Evolutionary conservation across 129 eudicot species (phyloP).

Genomic region (Flaveria linearis): DNA sequence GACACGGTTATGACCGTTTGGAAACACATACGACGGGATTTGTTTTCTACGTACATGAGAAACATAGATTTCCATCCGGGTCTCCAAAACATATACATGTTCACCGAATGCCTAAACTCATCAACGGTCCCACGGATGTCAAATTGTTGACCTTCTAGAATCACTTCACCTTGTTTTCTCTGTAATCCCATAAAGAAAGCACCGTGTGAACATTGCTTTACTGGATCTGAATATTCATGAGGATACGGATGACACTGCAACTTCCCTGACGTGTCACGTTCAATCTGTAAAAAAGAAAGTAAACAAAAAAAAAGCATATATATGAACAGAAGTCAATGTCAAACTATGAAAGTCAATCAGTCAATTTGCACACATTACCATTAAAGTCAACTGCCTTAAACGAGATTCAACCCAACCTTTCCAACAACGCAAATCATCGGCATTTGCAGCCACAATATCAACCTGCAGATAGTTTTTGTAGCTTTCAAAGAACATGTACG

Average conservation of each 20-base stretch:
- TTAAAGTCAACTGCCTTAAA: conserved; percentile 84
- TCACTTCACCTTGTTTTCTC: conserved; percentile 63
- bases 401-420: conserved; percentile 99
- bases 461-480: conserved; percentile 79
- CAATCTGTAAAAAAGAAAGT: conserved; percentile 53
- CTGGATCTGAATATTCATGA: conserved; percentile 55
- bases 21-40: conserved; percentile 65
- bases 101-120: conserved; percentile 66
- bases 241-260: conserved; percentile 93
- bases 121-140: conserved; percentile 84
- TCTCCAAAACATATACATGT: conserved; percentile 66
- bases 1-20: conserved; percentile 56
- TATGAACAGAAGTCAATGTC: conserved; percentile 74
- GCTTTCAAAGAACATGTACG: conserved; percentile 70
- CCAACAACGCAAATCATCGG: conserved; percentile 81
- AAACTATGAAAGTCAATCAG: conserved; percentile 73
- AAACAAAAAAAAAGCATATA: conserved; percentile 48
- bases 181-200: conserved; percentile 89
- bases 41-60: conserved; percentile 75
- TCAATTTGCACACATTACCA: conserved; percentile 79
- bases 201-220: conserved; percentile 59
- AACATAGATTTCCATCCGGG: conserved; percentile 78
- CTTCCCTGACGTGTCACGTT: conserved; percentile 74
- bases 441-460: conserved; percentile 65
- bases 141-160: conserved; percentile 85